Evolutionary conservation across 352 stramenopile genomes (phyloP).

Genomic region (Phytophthora meadii): DNA sequence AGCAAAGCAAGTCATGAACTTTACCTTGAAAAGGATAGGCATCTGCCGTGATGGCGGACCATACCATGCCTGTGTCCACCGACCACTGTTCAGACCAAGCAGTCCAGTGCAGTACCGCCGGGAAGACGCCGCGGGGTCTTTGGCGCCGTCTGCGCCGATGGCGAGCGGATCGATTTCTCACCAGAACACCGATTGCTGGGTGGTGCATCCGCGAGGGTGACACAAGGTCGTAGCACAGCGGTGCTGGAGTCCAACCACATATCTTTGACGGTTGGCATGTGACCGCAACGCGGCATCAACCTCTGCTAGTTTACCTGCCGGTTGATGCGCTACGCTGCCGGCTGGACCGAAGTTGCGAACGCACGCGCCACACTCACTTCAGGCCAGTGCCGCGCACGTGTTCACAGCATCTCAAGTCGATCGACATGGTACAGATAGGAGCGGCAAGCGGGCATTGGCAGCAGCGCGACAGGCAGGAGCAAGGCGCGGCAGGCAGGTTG

Average conservation of each 20-base stretch:
- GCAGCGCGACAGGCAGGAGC: not conserved
- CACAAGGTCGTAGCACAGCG: not conserved
- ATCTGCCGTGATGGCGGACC: not conserved
- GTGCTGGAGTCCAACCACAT: too few relatives aligned
- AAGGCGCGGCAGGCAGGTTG: not conserved
- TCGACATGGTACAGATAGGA: too few relatives aligned
- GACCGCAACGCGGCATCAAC: not conserved
- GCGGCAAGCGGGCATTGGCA: too few relatives aligned
- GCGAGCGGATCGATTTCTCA: not conserved
- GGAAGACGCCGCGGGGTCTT: slow-evolving; percentile 12
- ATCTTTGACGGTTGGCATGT: not conserved
- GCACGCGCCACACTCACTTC: not conserved
- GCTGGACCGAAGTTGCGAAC: not conserved
- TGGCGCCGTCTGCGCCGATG: not conserved
- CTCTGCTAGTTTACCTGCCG: not conserved
- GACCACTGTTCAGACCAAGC: not conserved
- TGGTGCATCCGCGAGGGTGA: not conserved
- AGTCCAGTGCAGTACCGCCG: slow-evolving; percentile 20
- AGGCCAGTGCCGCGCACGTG: not conserved
- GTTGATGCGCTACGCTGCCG: not conserved
- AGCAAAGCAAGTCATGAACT: not conserved
- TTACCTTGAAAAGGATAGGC: not conserved
- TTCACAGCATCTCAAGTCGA: not conserved
- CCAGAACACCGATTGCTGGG: slow-evolving; percentile 1
- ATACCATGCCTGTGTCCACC: too few relatives aligned